Evolutionary conservation across 2,329 filamentous ascomycete species (phyloP).

Genomic region (Fulvia fulva): DNA sequence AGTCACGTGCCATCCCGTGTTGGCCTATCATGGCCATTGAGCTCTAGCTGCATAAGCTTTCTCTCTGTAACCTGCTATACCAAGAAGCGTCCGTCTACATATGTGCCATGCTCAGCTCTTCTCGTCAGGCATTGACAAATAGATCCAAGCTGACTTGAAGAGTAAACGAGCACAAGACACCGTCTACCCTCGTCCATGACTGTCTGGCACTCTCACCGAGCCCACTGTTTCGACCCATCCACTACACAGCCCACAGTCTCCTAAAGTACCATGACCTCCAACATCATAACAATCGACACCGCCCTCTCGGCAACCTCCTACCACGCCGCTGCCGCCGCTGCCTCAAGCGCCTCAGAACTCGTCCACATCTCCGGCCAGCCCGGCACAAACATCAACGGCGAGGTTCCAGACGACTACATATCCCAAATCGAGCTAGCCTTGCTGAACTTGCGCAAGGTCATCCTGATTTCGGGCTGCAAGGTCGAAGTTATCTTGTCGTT

Average conservation of each 20-base stretch:
- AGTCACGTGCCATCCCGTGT: no score
- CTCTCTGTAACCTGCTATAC: no score
- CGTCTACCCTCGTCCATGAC: background rate
- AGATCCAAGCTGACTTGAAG: no score
- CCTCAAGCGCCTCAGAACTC: background rate
- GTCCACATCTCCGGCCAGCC: constrained; percentile 5
- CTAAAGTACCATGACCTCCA: background rate
- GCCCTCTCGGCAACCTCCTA: background rate
- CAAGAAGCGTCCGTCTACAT: no score
- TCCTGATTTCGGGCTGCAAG: constrained; percentile 33
- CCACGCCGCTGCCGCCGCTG: background rate
- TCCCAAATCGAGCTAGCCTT: constrained; percentile 4
- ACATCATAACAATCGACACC: background rate
- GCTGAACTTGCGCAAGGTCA: constrained; percentile 5
- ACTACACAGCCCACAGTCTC: background rate
- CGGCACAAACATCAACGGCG: background rate
- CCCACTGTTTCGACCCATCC: background rate
- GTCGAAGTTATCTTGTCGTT: constrained; percentile 41
- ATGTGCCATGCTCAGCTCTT: no score
- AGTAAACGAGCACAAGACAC: no score
- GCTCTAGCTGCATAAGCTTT: no score
- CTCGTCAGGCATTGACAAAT: no score
- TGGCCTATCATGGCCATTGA: no score
- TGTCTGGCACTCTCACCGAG: background rate
- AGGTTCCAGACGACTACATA: constrained; percentile 1